Conservation (phyloP, 179 eudicot species). For the Beta lomatogona region DNA sequence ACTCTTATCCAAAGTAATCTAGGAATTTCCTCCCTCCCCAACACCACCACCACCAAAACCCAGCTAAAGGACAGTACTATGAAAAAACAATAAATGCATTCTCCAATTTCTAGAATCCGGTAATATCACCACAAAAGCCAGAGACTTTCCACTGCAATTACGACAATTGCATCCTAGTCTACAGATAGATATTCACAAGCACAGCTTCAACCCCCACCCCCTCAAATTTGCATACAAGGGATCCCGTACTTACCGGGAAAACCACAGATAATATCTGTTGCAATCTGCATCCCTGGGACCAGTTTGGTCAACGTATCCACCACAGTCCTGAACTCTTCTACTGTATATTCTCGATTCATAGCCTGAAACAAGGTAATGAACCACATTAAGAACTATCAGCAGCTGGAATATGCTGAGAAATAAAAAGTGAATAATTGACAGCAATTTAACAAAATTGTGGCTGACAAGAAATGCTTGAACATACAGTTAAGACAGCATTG, state of each 20-base stretch:
- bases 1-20: background rate
- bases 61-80: background rate
- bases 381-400: slow-evolving; percentile 7
- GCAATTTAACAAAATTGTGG: background rate
- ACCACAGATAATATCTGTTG: slow-evolving; percentile 98
- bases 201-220: background rate
- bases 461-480: slow-evolving; percentile 25
- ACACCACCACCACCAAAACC: background rate
- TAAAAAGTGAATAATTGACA: background rate
- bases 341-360: slow-evolving; percentile 94
- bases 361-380: slow-evolving; percentile 49
- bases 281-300: slow-evolving; percentile 99
- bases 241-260: slow-evolving; percentile 74
- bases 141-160: background rate
- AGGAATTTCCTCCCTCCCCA: background rate
- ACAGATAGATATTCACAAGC: background rate
- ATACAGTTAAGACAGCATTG: slow-evolving; percentile 72
- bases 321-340: slow-evolving; percentile 80
- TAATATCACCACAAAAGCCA: background rate
- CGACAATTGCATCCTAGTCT: background rate
- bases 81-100: background rate
- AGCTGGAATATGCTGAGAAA: slow-evolving; percentile 11
- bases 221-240: background rate
- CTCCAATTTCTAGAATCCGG: background rate
- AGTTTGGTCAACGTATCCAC: slow-evolving; percentile 82